phyloP scores from a whole-genome alignment of 2,329 filamentous ascomycete species.

The Coniochaeta sp. region DNA sequence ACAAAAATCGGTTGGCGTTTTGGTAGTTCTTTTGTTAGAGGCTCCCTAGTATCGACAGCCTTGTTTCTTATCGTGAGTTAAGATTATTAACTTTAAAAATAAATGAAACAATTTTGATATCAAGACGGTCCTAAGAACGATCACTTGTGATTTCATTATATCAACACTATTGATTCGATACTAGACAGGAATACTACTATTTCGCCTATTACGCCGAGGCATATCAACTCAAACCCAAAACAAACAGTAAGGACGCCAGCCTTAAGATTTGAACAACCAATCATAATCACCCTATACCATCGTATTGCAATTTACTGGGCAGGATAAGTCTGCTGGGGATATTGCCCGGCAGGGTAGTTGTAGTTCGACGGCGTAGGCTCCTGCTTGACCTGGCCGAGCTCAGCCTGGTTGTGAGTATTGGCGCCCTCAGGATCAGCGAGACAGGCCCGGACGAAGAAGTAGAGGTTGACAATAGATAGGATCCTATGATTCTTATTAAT shows the following conservation, averaged over 20 bases:
- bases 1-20: not conserved
- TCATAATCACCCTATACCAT: too few relatives aligned
- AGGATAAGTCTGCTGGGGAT: not conserved
- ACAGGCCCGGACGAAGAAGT: slow-evolving; percentile 29
- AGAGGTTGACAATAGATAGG: slow-evolving; percentile 27
- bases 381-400: slow-evolving; percentile 20
- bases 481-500: slow-evolving; percentile 19
- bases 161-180: too few relatives aligned
- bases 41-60: too few relatives aligned
- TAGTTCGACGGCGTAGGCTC: slow-evolving; percentile 6
- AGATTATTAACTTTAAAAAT: too few relatives aligned
- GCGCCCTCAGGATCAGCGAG: slow-evolving; percentile 13
- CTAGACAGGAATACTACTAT: too few relatives aligned
- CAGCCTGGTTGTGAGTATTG: slow-evolving; percentile 12
- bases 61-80: too few relatives aligned
- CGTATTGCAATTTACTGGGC: not conserved
- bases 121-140: not conserved
- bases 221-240: not conserved
- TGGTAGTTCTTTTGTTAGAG: not conserved
- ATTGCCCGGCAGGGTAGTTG: not conserved
- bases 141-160: too few relatives aligned
- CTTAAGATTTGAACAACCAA: not conserved
- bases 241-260: not conserved
- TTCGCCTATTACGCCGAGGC: not conserved
- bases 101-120: not conserved